These are phyloP conservation scores for Phlebopus sp. DNA, from an alignment of 1,284 basidiomycete species.

Conservation along the genomic window DNA sequence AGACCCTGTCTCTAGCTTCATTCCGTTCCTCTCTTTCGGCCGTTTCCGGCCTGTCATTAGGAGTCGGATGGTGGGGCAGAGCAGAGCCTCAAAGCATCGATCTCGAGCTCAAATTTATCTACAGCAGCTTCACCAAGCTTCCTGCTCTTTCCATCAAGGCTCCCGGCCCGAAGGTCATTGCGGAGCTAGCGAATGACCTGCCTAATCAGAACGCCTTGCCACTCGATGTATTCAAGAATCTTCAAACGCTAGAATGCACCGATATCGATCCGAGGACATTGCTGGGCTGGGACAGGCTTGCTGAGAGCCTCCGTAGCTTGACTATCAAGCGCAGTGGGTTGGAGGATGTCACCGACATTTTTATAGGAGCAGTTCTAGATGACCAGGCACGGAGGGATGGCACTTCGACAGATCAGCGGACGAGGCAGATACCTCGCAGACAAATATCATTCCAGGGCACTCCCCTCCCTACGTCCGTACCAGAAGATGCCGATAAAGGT, in stretches of 20 bases:
- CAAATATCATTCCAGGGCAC: slow-evolving; percentile 53
- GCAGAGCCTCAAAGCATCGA: slow-evolving; percentile 60
- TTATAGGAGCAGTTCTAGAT: slow-evolving; percentile 73
- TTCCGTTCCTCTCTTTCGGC: slow-evolving; percentile 76
- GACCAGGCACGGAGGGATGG: slow-evolving; percentile 67
- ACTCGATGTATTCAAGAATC: slow-evolving; percentile 79
- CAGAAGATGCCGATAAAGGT: slow-evolving; percentile 55
- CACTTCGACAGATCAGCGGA: slow-evolving; percentile 44
- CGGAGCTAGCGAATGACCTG: slow-evolving; percentile 69
- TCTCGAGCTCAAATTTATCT: slow-evolving; percentile 79
- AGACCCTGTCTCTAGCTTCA: slow-evolving; percentile 76
- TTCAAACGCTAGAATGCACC: slow-evolving; percentile 69
- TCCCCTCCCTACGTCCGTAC: slow-evolving; percentile 55
- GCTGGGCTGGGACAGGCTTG: slow-evolving; percentile 82
- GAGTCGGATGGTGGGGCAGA: slow-evolving; percentile 66
- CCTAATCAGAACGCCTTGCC: slow-evolving; percentile 77
- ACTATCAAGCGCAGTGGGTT: slow-evolving; percentile 76
- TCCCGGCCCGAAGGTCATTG: slow-evolving; percentile 61
- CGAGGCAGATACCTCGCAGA: slow-evolving; percentile 43
- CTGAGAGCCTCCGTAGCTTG: slow-evolving; percentile 70
- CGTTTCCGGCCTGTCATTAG: slow-evolving; percentile 73
- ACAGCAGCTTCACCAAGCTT: slow-evolving; percentile 84
- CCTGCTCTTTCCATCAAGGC: slow-evolving; percentile 70
- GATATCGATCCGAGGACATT: slow-evolving; percentile 83
- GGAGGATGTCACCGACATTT: slow-evolving; percentile 79